A percentile compares a stretch with the other conserved stretches of the same genome.
phyloP scores from a whole-genome alignment of 306 rosid genomes.

The Erythrophleum fordii region DNA sequence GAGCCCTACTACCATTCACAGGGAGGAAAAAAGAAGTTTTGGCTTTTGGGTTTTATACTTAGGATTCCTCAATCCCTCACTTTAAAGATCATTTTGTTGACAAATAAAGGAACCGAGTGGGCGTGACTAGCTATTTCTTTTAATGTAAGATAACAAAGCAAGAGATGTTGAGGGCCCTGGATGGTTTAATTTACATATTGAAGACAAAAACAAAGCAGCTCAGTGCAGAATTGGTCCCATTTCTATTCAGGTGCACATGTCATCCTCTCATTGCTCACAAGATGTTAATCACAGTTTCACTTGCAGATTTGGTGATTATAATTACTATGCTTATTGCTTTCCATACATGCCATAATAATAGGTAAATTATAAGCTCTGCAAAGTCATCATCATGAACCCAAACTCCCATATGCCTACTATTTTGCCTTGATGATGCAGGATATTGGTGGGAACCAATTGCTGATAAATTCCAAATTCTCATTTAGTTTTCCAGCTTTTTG shows the following conservation, averaged over 20 bases:
- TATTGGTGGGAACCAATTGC: constrained; percentile 60
- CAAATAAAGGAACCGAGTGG: constrained; percentile 34
- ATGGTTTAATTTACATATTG: constrained; percentile 32
- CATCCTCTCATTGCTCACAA: constrained; percentile 36
- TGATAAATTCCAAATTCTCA: constrained; percentile 54
- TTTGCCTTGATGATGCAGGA: constrained; percentile 37
- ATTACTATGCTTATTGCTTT: constrained; percentile 38
- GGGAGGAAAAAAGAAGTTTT: constrained; percentile 54
- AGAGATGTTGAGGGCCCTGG: constrained; percentile 28
- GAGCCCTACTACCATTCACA: constrained; percentile 45
- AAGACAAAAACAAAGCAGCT: constrained; percentile 45
- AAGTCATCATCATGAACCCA: constrained; percentile 49
- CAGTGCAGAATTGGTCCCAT: constrained; percentile 42
- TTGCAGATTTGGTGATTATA: constrained; percentile 22
- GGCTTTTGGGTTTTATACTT: constrained; percentile 69
- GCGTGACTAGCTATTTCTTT: constrained; percentile 13
- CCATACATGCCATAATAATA: constrained; percentile 44
- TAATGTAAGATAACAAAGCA: constrained; percentile 12
- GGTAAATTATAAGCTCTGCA: constrained; percentile 52
- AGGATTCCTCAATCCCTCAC: constrained; percentile 68
- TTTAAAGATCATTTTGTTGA: constrained; percentile 48
- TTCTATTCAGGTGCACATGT: constrained; percentile 32
- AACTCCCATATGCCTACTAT: constrained; percentile 43
- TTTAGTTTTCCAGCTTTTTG: constrained; percentile 39
- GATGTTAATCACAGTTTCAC: constrained; percentile 20